Conservation (phyloP, 805 yeast genomes). For the Saccharomycodes ludwigii region DNA sequence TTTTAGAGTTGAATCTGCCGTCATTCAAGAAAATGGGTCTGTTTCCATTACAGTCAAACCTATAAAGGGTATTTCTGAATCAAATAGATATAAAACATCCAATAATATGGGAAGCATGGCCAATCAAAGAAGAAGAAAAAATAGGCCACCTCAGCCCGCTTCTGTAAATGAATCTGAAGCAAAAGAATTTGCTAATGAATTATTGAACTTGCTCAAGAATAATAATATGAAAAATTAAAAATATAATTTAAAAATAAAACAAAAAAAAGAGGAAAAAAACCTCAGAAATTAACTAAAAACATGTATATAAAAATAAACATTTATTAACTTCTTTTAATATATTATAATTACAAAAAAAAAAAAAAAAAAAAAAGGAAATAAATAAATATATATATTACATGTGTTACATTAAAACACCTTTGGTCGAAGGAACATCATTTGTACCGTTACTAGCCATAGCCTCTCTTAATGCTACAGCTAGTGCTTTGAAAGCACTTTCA, state of each 20-base stretch:
- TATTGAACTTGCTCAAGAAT: conserved; percentile 11
- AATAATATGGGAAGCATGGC: not conserved
- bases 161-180: conserved; percentile 9
- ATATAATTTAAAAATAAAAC: too few relatives aligned
- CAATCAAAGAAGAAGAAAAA: not conserved
- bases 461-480: conserved; percentile 85
- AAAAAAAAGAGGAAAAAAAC: too few relatives aligned
- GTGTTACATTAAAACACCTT: conserved; percentile 70
- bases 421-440: conserved; percentile 89
- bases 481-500: conserved; percentile 91
- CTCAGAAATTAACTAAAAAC: not conserved
- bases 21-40: conserved; percentile 27
- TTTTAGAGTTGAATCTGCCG: conserved; percentile 27
- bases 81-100: conserved; percentile 3
- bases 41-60: conserved; percentile 10
- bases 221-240: too few relatives aligned
- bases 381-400: not conserved
- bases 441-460: conserved; percentile 75
- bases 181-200: conserved; percentile 11
- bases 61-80: not conserved
- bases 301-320: not conserved
- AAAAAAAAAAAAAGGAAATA: not conserved
- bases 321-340: conserved; percentile 1
- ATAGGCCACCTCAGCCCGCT: conserved; percentile 3
- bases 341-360: not conserved